A percentile compares a stretch with the other conserved stretches of the same genome.
phyloP scores from a whole-genome alignment of 2,329 filamentous ascomycete species.

The Monilinia fructigena region DNA sequence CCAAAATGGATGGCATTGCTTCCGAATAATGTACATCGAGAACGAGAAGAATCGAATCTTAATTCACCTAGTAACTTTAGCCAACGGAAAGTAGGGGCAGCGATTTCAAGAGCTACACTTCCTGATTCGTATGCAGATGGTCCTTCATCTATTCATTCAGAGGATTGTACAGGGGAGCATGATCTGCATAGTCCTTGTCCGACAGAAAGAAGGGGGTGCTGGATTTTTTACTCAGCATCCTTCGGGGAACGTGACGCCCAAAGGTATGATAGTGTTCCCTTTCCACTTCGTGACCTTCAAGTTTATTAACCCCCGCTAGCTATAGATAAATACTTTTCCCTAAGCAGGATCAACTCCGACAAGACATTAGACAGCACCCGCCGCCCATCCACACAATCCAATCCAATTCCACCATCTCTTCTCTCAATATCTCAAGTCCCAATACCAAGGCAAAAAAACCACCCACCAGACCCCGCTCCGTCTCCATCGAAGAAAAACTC shows the following conservation, averaged over 20 bases:
- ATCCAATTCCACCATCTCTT: neutral
- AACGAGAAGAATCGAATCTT: slow-evolving; percentile 16
- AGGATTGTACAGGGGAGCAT: slow-evolving; percentile 15
- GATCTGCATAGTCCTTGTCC: neutral
- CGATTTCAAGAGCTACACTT: slow-evolving; percentile 7
- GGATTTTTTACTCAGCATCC: no score
- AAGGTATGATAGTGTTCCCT: neutral
- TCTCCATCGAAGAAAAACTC: slow-evolving; percentile 20
- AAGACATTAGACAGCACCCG: slow-evolving; percentile 3
- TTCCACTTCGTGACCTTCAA: neutral
- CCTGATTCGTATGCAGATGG: slow-evolving; percentile 18
- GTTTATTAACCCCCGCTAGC: no score
- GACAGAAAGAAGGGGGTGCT: neutral
- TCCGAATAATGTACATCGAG: slow-evolving; percentile 33
- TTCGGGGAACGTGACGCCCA: neutral
- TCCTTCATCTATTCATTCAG: slow-evolving; percentile 17
- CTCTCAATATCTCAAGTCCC: neutral
- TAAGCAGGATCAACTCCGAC: neutral
- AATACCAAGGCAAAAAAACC: neutral
- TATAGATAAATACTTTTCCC: neutral
- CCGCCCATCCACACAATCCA: neutral
- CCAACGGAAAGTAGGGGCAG: neutral
- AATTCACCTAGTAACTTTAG: neutral
- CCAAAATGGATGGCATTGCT: slow-evolving; percentile 43
- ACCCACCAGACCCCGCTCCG: slow-evolving; percentile 12